Base-by-base conservation (phyloP, 176 grass and related monocot species). In the Bromus sterilis region DNA sequence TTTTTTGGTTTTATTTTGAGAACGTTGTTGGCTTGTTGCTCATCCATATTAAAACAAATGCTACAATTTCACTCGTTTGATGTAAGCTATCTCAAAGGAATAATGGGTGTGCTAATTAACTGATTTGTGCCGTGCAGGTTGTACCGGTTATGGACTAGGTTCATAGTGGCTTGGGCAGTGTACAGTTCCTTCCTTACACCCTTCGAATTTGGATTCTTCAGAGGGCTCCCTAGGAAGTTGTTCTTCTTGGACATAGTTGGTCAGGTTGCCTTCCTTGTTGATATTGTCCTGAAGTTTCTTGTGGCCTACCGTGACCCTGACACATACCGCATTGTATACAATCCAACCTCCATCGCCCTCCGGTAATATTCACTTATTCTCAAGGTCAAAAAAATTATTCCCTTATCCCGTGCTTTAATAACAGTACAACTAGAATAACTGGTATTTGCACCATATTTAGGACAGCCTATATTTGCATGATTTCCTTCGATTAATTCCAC, bases 151-250 rank as follows among this genome's bases (percentile, higher is more conserved):
- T 99, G 97, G 97, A 87, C 80, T 46, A 86, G 76, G 39, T 96
- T 99, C 80, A 96, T 99, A 82, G 30, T 96, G n/a, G n/a, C 76
- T 20, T 96, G 93, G 97, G 97, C 97, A 2, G 59, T 93, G 48
- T 99, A 93, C 56, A 93, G 89, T 56, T 89, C 91, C 12, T 95
- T 93, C 85, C 83, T 99, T 83, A 99, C 97, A 7, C 97, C 97
- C 4, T 70, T 99, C 51, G 97, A 99, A 76, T 99, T 99, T 14
- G 97, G 83, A 23, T 99, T 99, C 93, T 99, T 90, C 85, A 84
- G 83, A 33, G 97, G 93, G 2, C 97, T 99, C 13, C 93, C 90
- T 0, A 84, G 48, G 68, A 93, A 96, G 1, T 82, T 99, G 10
- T 88, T 99, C 83, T 76, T 95, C 46, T 89, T 99, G 23, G 97